phyloP scores from a whole-genome alignment of 75 land plant genomes.

The Picea glauca region DNA sequence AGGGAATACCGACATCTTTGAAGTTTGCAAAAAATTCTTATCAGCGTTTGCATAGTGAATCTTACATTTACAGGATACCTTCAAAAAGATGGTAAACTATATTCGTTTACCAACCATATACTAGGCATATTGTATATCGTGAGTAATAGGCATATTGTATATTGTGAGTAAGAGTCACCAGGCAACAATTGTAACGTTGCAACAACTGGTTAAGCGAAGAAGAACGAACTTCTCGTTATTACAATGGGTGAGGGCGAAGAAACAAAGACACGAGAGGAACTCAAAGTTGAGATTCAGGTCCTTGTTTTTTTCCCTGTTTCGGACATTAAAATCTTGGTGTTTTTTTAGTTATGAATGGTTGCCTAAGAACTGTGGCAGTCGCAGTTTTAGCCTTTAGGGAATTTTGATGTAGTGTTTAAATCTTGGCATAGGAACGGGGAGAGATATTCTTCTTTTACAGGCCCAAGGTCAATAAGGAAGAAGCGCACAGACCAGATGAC shows the following conservation, averaged over 20 bases:
- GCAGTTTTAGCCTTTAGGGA: neutral
- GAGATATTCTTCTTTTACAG: conserved; percentile 85
- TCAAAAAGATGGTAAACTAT: too few species aligned
- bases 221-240: too few species aligned
- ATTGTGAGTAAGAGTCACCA: too few species aligned
- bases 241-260: conserved; percentile 56
- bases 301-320: neutral
- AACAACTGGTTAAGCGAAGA: neutral
- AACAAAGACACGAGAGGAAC: conserved; percentile 32
- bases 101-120: too few species aligned
- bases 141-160: too few species aligned
- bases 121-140: too few species aligned
- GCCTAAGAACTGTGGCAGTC: neutral
- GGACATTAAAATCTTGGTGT: conserved; percentile 11
- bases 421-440: conserved; percentile 39
- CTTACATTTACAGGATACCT: too few species aligned
- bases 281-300: conserved; percentile 44
- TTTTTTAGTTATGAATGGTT: neutral
- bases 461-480: conserved; percentile 66
- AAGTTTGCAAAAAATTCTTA: too few species aligned
- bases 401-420: too few species aligned
- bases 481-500: conserved; percentile 56
- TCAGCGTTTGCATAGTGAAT: too few species aligned
- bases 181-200: neutral
- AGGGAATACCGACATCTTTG: too few species aligned